Conservation (phyloP, 169 alveolate species). For the Plasmodium berghei region DNA sequence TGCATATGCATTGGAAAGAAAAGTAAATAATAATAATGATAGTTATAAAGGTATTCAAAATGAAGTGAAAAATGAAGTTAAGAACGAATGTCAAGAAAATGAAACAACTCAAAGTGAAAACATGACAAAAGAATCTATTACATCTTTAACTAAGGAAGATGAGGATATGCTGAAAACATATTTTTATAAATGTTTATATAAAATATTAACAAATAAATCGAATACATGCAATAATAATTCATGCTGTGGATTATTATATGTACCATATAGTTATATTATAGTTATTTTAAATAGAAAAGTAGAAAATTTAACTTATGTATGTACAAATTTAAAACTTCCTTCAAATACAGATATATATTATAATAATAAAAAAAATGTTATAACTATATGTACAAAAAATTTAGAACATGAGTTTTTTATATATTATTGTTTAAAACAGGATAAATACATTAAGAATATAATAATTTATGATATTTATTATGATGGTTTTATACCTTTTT, state of each 20-base stretch:
- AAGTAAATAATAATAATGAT: neutral
- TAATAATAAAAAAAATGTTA: constrained; percentile 83
- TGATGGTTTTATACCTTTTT: constrained; percentile 82
- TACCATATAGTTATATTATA: constrained; percentile 84
- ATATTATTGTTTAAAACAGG: constrained; percentile 77
- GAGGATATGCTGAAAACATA: constrained; percentile 23
- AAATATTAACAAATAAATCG: constrained; percentile 26
- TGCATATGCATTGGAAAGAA: neutral
- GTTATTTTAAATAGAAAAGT: constrained; percentile 80
- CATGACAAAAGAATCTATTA: no score
- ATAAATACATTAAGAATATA: constrained; percentile 76
- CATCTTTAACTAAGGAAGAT: neutral
- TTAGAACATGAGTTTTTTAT: constrained; percentile 81
- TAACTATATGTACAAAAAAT: constrained; percentile 80
- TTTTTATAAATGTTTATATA: constrained; percentile 60
- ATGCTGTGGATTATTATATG: constrained; percentile 84
- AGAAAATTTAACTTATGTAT: constrained; percentile 80
- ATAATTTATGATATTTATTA: constrained; percentile 73
- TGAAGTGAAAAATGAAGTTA: neutral
- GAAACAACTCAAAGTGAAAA: neutral
- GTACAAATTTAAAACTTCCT: constrained; percentile 78
- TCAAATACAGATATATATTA: constrained; percentile 84
- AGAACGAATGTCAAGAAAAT: neutral
- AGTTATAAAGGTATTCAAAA: no score
- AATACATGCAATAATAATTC: constrained; percentile 79